These are phyloP conservation scores for Lactarius hatsudake DNA, from an alignment of 768 basidiomycete genomes.

Conservation along the genomic window DNA sequence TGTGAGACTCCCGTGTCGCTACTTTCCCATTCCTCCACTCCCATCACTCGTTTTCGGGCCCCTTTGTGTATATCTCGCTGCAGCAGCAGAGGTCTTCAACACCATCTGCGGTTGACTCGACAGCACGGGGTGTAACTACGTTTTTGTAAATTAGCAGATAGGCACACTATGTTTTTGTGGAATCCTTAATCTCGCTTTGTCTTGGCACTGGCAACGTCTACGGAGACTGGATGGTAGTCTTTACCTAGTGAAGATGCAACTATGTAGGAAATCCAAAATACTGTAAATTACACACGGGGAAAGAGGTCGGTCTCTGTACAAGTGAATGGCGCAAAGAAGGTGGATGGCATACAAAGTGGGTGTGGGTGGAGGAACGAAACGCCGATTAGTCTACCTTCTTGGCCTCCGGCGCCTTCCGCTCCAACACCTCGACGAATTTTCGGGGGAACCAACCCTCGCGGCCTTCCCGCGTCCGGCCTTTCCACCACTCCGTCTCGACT, in stretches of 20 bases:
- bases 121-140: slow-evolving; percentile 12
- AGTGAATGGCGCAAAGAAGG: not conserved
- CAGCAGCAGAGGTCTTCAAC: not conserved
- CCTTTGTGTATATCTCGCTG: not conserved
- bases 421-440: slow-evolving; percentile 79
- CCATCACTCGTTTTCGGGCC: not conserved
- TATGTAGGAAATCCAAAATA: not conserved
- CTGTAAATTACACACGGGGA: not conserved
- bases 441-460: slow-evolving; percentile 93
- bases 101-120: no score
- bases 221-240: not conserved
- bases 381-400: slow-evolving; percentile 42
- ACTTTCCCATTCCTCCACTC: not conserved
- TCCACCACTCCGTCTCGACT: slow-evolving; percentile 85
- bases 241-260: not conserved
- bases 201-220: not conserved
- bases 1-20: not conserved
- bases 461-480: slow-evolving; percentile 87
- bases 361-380: not conserved
- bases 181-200: slow-evolving; percentile 3
- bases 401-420: slow-evolving; percentile 40
- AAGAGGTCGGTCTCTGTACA: not conserved
- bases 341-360: not conserved
- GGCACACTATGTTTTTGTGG: slow-evolving; percentile 11
- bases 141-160: slow-evolving; percentile 21